Base-by-base conservation (phyloP, 2,329 filamentous ascomycete species). In the Aspergillus unguis region DNA sequence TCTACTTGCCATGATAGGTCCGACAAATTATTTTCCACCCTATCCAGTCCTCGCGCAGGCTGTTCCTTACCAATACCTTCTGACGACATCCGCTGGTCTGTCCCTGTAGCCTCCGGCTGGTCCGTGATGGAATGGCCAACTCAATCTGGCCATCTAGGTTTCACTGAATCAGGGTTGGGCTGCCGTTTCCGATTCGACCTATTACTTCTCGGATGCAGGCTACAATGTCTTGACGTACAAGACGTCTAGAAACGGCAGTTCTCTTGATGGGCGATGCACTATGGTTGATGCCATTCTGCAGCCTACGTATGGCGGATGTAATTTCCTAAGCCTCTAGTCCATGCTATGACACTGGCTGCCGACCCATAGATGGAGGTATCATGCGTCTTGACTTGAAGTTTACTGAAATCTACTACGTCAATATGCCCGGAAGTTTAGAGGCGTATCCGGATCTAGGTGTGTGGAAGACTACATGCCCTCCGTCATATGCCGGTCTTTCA, bases 331-430 rank as follows among this genome's bases (percentile, higher is more conserved):
- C 17, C n/a, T 6, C 11, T 36, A 6, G 28, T 37, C 28, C 41
- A 37, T 23, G 23, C 27, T 29, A 37, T 37, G n/a, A n/a, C 43
- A 40, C 28, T 42, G 38, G 27, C 27, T 40, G 37, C 25, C 26
- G 8, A 37, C 4, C 40, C 26, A 33, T 28, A n/a, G 25, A 33
- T 27, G 17, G 11, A n/a, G 8, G 8, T 26, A 40, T 46, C 25
- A 37, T 48, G 33, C 44, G 45, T 33, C 40, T 43, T 41, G 48
- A 45, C 56, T 57, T 55, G 48, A 49, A 51, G 41, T 50, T 60
- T 65, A 57, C 58, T 60, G 42, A 35, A 50, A 50, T 59, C 63
- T 54, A 67, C 64, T 55, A 62, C 60, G 67, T 70, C 67, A 70
- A 64, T 56, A 69, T 68, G 65, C 17, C 28, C 17, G 10, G 8